A percentile compares a stretch with the other conserved stretches of the same genome.
Conservation (phyloP, 345 rosid species). For the Citrus medica region DNA sequence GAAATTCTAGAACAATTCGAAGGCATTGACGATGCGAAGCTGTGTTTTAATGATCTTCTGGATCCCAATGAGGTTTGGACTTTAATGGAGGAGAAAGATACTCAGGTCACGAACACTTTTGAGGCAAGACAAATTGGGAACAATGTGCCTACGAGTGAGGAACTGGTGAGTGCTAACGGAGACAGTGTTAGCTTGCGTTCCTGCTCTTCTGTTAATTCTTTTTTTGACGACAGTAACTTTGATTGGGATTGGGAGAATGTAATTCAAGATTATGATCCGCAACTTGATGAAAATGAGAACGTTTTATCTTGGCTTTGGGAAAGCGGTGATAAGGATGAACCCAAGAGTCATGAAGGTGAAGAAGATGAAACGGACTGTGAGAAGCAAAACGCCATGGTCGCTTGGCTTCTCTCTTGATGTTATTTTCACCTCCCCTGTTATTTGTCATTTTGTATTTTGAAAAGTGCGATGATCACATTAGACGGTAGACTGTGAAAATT, state of each 20-base stretch:
- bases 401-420: slow-evolving; percentile 37
- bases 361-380: slow-evolving; percentile 7
- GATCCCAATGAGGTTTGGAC: slow-evolving; percentile 7
- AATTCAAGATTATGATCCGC: slow-evolving; percentile 10
- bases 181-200: slow-evolving; percentile 10
- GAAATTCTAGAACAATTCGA: slow-evolving; percentile 15
- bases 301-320: slow-evolving; percentile 26
- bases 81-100: slow-evolving; percentile 3
- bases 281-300: slow-evolving; percentile 1
- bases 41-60: slow-evolving; percentile 13
- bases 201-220: slow-evolving; percentile 18
- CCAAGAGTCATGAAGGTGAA: background rate
- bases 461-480: background rate
- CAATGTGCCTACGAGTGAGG: background rate
- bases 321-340: slow-evolving; percentile 3
- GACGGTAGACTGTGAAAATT: background rate
- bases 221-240: slow-evolving; percentile 17
- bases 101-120: background rate
- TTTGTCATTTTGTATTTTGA: background rate
- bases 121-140: background rate
- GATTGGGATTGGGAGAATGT: slow-evolving; percentile 38
- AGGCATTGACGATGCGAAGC: slow-evolving; percentile 18
- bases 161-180: background rate
- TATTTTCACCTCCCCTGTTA: background rate
- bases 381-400: slow-evolving; percentile 21